Evolutionary conservation across 2,329 filamentous ascomycete genomes (phyloP).

Genomic region (Pestalotiopsis sp.): DNA sequence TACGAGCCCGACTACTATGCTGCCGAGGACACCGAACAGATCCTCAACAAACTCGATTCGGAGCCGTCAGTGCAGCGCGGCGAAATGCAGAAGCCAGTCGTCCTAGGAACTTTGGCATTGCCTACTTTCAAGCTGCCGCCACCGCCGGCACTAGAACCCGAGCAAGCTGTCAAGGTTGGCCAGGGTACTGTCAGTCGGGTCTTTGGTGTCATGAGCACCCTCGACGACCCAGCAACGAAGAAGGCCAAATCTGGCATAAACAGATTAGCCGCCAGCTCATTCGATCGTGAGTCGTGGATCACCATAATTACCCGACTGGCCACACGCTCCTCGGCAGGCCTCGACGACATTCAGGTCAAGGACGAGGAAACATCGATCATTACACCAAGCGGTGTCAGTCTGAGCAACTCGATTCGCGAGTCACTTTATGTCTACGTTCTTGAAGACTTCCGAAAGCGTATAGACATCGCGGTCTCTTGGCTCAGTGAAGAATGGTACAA

Average conservation of each 20-base stretch:
- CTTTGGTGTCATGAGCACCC: slow-evolving; percentile 72
- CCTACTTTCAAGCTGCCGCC: slow-evolving; percentile 79
- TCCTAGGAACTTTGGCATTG: slow-evolving; percentile 60
- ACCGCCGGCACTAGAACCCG: slow-evolving; percentile 70
- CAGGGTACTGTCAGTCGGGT: slow-evolving; percentile 74
- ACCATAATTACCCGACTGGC: slow-evolving; percentile 84
- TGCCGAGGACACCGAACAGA: slow-evolving; percentile 75
- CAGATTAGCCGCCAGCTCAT: slow-evolving; percentile 78
- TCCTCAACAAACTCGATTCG: slow-evolving; percentile 74
- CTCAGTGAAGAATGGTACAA: slow-evolving; percentile 98
- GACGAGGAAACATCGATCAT: slow-evolving; percentile 48
- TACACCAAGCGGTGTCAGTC: slow-evolving; percentile 26
- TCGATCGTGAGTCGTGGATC: slow-evolving; percentile 87
- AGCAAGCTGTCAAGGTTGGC: slow-evolving; percentile 72
- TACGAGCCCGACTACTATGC: slow-evolving; percentile 87
- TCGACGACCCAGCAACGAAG: slow-evolving; percentile 66
- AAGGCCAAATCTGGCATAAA: slow-evolving; percentile 74
- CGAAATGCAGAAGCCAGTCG: slow-evolving; percentile 43
- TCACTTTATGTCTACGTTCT: slow-evolving; percentile 82
- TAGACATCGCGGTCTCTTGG: slow-evolving; percentile 91
- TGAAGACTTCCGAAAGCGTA: slow-evolving; percentile 86
- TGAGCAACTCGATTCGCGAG: slow-evolving; percentile 74
- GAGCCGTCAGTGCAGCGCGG: slow-evolving; percentile 55
- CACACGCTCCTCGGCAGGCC: slow-evolving; percentile 71
- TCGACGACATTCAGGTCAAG: slow-evolving; percentile 62